phyloP scores from a whole-genome alignment of 2,329 filamentous ascomycete genomes.

The Microcyclospora tardicrescens region DNA sequence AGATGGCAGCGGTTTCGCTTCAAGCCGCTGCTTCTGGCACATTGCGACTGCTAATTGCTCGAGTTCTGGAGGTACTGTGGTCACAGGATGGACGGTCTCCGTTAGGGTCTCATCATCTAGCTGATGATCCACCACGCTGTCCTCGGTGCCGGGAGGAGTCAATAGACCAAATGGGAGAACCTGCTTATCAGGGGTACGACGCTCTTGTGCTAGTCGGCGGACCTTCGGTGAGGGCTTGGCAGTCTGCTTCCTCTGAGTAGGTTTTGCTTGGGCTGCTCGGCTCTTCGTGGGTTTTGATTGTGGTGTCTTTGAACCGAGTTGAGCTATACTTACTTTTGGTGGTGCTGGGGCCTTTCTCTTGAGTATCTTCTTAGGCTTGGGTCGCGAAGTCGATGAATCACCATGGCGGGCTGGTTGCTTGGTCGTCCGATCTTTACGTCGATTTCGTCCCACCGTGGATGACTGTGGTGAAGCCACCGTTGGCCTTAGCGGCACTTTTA shows the following conservation, averaged over 20 bases:
- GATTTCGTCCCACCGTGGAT: too few relatives aligned
- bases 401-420: too few relatives aligned
- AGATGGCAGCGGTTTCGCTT: slow-evolving; percentile 21
- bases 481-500: too few relatives aligned
- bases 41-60: slow-evolving; percentile 6
- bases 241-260: neutral
- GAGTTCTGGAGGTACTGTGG: slow-evolving; percentile 14
- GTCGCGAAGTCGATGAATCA: too few relatives aligned
- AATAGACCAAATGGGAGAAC: neutral
- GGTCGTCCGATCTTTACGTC: too few relatives aligned
- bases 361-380: too few relatives aligned
- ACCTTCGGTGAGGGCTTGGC: too few relatives aligned
- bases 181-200: too few relatives aligned
- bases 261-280: neutral
- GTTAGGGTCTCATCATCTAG: neutral
- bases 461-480: too few relatives aligned
- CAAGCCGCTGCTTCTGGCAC: slow-evolving; percentile 7
- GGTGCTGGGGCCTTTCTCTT: neutral
- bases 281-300: too few relatives aligned
- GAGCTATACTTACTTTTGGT: neutral
- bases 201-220: too few relatives aligned
- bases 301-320: too few relatives aligned
- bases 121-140: neutral
- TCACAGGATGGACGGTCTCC: slow-evolving; percentile 5
- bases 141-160: slow-evolving; percentile 1